These are phyloP conservation scores for Suillus occidentalis DNA, from an alignment of 768 basidiomycete genomes.

Conservation along the genomic window DNA sequence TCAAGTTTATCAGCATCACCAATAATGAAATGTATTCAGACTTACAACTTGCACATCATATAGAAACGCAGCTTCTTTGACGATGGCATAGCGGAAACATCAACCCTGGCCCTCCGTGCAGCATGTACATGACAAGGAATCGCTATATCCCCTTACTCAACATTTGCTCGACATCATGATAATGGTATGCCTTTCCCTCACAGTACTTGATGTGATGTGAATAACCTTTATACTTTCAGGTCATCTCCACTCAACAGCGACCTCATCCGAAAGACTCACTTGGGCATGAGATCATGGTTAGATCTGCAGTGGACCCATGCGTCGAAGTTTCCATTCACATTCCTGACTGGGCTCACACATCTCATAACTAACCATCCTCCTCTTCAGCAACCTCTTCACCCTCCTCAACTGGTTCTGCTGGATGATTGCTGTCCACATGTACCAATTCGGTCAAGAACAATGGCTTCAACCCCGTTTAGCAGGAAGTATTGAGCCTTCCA, in stretches of 20 bases:
- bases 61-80: too few species aligned
- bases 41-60: too few species aligned
- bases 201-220: neutral
- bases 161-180: constrained; percentile 56
- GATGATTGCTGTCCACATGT: constrained; percentile 48
- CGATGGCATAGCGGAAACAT: too few species aligned
- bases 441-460: constrained; percentile 78
- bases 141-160: constrained; percentile 50
- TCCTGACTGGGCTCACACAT: constrained; percentile 62
- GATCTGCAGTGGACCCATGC: constrained; percentile 65
- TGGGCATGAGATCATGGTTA: constrained; percentile 62
- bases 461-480: constrained; percentile 91
- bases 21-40: too few species aligned
- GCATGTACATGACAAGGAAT: constrained; percentile 60
- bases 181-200: constrained; percentile 42
- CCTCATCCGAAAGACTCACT: constrained; percentile 66
- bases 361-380: constrained; percentile 18
- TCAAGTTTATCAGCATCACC: too few species aligned
- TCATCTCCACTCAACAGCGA: constrained; percentile 90
- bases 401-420: constrained; percentile 29
- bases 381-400: constrained; percentile 9
- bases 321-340: constrained; percentile 79
- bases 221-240: constrained; percentile 27
- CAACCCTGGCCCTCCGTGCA: constrained; percentile 65
- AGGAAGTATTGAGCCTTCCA: constrained; percentile 65